Base-by-base conservation (phyloP, 2,329 filamentous ascomycete species). In the Harringtonia lauricola region DNA sequence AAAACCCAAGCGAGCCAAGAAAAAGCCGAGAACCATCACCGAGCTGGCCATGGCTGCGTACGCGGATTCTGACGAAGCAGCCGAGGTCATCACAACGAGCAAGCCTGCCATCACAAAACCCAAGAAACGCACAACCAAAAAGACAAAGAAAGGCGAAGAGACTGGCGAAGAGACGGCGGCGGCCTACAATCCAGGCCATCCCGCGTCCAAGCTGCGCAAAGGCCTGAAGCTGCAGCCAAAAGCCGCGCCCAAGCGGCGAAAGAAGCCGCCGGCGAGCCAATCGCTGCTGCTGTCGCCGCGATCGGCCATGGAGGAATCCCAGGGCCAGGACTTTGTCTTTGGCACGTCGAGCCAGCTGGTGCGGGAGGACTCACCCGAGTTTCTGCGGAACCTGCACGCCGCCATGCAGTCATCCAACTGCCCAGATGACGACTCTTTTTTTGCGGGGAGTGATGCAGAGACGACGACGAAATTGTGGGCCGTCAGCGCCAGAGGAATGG, bases 271-370 rank as follows among this genome's bases (percentile, higher is more conserved):
- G 35, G 61, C 58, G 10, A 55, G 57, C n/a, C 66, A 68, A 18
- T 64, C 68, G 35, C 59, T 74, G 17, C 58, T 94, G 2, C 64
- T 86, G 12, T 86, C 84, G 1, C 86, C 86, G 0, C 67, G 65
- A 39, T 74, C 81, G 21, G 87, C 86, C 2, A 61, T 81, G 36
- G 74, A 74, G 42, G 72, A 82, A 51, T 73, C 83, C 14, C 68
- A 74, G 3, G 67, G 73, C 1, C 87, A 92, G 57, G 78, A 88
- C 47, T 85, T 89, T 55, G 64, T 94, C 0, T 94, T 94, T 61
- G 87, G 86, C 1, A 92, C 86, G 0, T 89, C 83, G 2, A 94
- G 87, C 58, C 87, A 94, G 58, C 64, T 94, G 21, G 82, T 81
- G 14, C 66, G 72, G 43, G 83, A 87, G 45, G 77, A 87, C 30